A percentile compares a stretch with the other conserved stretches of the same genome.
Conservation (phyloP, 2,329 filamentous ascomycete species). For the Xylariomycetidae sp. region DNA sequence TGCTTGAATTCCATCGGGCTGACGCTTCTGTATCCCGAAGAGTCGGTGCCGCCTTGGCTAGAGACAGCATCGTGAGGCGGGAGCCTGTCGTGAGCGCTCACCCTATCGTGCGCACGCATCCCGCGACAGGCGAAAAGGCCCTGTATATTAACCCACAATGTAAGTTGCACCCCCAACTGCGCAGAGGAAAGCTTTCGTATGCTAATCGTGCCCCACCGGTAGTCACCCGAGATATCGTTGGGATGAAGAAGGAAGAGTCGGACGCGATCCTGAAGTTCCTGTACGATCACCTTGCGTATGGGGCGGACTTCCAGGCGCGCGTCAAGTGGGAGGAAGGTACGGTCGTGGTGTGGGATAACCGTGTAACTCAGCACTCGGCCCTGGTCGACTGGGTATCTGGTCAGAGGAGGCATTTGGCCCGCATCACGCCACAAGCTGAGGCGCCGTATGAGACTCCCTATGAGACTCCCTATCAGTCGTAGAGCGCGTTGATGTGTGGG, state of each 20-base stretch:
- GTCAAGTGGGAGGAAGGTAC: slow-evolving; percentile 77
- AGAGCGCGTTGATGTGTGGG: too few species aligned
- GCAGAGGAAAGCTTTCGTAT: background rate
- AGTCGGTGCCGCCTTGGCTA: slow-evolving; percentile 61
- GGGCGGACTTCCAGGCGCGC: slow-evolving; percentile 67
- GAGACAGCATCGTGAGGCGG: slow-evolving; percentile 67
- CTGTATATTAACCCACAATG: slow-evolving; percentile 81
- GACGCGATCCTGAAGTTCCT: slow-evolving; percentile 73
- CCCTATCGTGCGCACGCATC: slow-evolving; percentile 76
- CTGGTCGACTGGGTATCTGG: slow-evolving; percentile 79
- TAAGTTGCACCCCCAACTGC: slow-evolving; percentile 39
- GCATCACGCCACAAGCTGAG: slow-evolving; percentile 81
- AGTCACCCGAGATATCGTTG: slow-evolving; percentile 78
- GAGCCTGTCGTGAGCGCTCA: slow-evolving; percentile 73
- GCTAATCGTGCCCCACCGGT: background rate
- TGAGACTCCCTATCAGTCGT: too few species aligned
- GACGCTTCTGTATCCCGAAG: too few species aligned
- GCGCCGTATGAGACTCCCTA: slow-evolving; percentile 67
- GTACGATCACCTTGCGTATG: slow-evolving; percentile 68
- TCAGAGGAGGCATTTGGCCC: slow-evolving; percentile 71
- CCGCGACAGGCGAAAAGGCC: slow-evolving; percentile 77
- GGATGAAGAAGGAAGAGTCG: slow-evolving; percentile 82
- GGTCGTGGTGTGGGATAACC: slow-evolving; percentile 84
- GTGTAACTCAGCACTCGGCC: slow-evolving; percentile 74
- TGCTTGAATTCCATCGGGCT: too few species aligned